Evolutionary conservation across 331 rosid genomes (phyloP), one percentile per base, ranked within the genome.

Genomic region (Rhamnella rubrinervis): DNA sequence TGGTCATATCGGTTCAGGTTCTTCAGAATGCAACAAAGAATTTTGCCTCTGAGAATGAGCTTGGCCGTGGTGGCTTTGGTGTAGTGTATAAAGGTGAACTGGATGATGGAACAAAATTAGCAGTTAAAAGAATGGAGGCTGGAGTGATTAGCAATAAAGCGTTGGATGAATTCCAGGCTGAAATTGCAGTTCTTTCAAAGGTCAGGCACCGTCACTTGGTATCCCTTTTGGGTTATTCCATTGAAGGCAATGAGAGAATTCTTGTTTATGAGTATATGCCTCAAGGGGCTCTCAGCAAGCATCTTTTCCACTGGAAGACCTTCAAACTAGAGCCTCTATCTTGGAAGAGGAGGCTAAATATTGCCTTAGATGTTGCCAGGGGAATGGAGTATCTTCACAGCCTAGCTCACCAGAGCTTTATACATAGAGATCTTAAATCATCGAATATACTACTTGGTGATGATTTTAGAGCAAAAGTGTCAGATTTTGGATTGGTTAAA

Each of bases 41-140:
- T 81, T 93, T 93, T 19, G 85, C 98, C 40, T 81, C 96, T 0
- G 96, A 93, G 80, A 93, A 93, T 66, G 98, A 93, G 82, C 88
- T 93, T 13, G 98, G 98, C 49, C 97, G 96, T n/a, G 98, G 98
- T 16, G 98, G 98, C 57, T 93, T 90, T 53, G 98, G 98, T 47
- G 97, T 88, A 58, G 98, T 93, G 39, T 93, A 93, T 18, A 88
- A 80, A 83, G 98, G 98, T 75, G 97, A 90, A 75, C 67, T 93
- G 85, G 98, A 90, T 35, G 98, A 93, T 39, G 98, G 98, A 21
- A 90, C 97, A 56, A 83, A 82, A 66, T 88, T 93, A 70, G 98
- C 98, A 8, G 98, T 93, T 49, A 93, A 93, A 78, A 75, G 98
- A 66, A 93, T 93, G 98, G 98, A 93, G 75, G 72, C 96, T 2